Evolutionary conservation across 768 basidiomycete species (phyloP).

Genomic region (Termitomyces sp.): DNA sequence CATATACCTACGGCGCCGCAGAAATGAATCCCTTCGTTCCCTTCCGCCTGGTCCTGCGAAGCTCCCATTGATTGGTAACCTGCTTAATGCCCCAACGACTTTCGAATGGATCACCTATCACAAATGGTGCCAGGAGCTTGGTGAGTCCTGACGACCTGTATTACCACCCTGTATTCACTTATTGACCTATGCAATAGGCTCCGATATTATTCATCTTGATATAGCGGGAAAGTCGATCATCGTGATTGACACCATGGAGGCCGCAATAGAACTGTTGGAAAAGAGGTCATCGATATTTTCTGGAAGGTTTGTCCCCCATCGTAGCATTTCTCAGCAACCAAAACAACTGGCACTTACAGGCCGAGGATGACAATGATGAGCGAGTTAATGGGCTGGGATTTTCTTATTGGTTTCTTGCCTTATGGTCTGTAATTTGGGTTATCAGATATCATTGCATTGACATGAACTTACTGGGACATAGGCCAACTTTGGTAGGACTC

Average conservation of each 20-base stretch:
- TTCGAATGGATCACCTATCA: slow-evolving; percentile 14
- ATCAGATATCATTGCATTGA: too few relatives aligned
- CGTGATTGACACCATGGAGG: too few relatives aligned
- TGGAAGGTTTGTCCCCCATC: background rate
- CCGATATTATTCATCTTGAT: background rate
- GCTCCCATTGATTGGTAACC: slow-evolving; percentile 13
- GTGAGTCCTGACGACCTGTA: slow-evolving; percentile 16
- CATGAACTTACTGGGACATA: too few relatives aligned
- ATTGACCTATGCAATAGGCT: background rate
- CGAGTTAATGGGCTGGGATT: too few relatives aligned
- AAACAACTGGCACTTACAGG: background rate
- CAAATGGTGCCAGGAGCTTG: slow-evolving; percentile 10
- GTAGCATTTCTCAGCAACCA: too few relatives aligned
- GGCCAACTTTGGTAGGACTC: background rate
- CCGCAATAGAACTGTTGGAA: background rate
- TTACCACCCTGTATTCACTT: background rate
- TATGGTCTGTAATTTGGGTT: background rate
- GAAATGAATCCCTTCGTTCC: background rate
- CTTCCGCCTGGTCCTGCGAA: too few relatives aligned
- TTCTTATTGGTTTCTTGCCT: background rate
- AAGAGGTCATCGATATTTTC: background rate
- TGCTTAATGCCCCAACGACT: slow-evolving; percentile 6
- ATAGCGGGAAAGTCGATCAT: too few relatives aligned
- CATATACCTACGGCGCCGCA: background rate
- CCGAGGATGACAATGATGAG: background rate